Percentiles rank a stretch among this genome's conserved stretches.
These are phyloP conservation scores for Berberis vulgaris DNA, from an alignment of 164 flowering plant species.

Conservation along the genomic window DNA sequence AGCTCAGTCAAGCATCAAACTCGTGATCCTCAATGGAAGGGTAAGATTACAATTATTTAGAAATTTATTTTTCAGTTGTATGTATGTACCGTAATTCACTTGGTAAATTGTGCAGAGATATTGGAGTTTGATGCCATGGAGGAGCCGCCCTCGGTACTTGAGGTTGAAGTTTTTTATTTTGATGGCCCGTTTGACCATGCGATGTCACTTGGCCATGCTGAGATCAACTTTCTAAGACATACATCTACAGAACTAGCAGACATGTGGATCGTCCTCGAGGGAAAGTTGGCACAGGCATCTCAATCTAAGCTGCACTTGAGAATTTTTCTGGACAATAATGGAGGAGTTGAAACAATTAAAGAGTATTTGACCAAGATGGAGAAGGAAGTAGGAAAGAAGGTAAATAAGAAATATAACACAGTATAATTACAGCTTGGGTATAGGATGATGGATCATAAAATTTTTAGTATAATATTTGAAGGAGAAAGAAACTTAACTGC, in stretches of 20 bases:
- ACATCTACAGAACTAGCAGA: constrained; percentile 62
- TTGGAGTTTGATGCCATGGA: constrained; percentile 87
- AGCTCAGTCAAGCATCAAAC: constrained; percentile 84
- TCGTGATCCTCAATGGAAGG: constrained; percentile 72
- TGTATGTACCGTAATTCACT: neutral
- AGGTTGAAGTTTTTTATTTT: constrained; percentile 78
- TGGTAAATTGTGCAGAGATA: constrained; percentile 43
- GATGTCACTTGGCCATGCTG: constrained; percentile 72
- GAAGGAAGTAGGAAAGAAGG: constrained; percentile 86
- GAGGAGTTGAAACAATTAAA: constrained; percentile 60
- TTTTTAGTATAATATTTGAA: too few relatives aligned
- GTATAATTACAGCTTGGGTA: too few relatives aligned
- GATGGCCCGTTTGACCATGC: constrained; percentile 78
- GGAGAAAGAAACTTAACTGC: too few relatives aligned
- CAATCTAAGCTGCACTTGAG: constrained; percentile 71
- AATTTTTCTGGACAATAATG: constrained; percentile 64
- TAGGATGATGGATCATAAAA: too few relatives aligned
- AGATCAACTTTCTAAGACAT: constrained; percentile 66
- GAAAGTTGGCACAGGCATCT: constrained; percentile 57
- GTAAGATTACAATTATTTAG: constrained; percentile 15
- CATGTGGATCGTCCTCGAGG: constrained; percentile 66
- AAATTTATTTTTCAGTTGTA: neutral
- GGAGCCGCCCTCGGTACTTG: constrained; percentile 80
- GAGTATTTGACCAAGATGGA: constrained; percentile 70
- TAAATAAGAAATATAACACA: constrained; percentile 16